Evolutionary conservation across 2,329 filamentous ascomycete genomes (phyloP), one percentile per base, ranked within the genome.

Genomic region (Aspergillus calidoustus): DNA sequence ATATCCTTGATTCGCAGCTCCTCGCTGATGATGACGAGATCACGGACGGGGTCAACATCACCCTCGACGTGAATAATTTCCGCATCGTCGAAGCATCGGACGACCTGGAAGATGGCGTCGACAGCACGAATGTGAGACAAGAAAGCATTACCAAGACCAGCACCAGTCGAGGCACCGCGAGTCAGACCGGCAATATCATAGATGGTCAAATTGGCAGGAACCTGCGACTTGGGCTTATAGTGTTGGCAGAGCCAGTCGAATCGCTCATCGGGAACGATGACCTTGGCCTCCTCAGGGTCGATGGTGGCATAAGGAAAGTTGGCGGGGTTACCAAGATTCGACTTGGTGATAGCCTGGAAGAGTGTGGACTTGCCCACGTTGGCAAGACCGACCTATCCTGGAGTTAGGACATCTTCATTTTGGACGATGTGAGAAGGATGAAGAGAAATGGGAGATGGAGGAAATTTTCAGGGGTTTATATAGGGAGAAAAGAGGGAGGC

Each of bases 221-320:
- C 95, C 68, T 86, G 82, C 50, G 94, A 98, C 85, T 98, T 98
- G 77, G 95, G 95, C 81, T 97, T 93, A 86, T 98, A 99, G 80
- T 97, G 95, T 70, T 95, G 85, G 79, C 89, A 91, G 56, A 99
- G 86, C 93, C 93, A 97, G 83, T 98, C 93, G 81, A 91, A 99
- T 65, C 95, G 91, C 66, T 91, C 92, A 82, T 99, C 95, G 51
- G 95, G 96, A 38, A 99, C 95, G 72, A 99, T 88, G 80, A 99
- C 95, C 72, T 94, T 92, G 67, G 95, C 92, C 83, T 99, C 95
- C 84, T 99, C 96, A 52, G 95, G 95, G 71, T 99, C 93, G 80
- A 99, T 99, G 74, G 95, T 99, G 76, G 95, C 95, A 84, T 96
- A 99, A 59, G 95, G 95, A 79, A 98, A 99, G 84, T 99, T 99